Base-by-base conservation (phyloP, 2,329 filamentous ascomycete species). In the Curvularia spicifera region DNA sequence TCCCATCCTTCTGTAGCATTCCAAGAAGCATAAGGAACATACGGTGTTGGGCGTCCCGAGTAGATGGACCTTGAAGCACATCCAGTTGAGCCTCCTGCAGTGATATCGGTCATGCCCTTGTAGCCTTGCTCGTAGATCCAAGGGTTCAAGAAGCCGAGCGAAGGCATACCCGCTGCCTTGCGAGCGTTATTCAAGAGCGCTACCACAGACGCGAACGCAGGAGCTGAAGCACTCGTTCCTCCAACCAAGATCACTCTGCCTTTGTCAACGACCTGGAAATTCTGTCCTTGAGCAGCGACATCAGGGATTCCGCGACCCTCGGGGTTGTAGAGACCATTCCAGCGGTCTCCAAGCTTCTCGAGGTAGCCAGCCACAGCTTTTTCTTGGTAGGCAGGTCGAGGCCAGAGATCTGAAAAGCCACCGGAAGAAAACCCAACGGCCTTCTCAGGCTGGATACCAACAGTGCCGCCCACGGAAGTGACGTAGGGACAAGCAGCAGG, bases 1-100 rank as follows among this genome's bases (percentile, higher is more conserved):
- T 84, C 81, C 82, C 82, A 83, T 2, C 80, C 81, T 29, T 69
- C 60, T 0, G 79, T 82, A 22, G 82, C 82, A 69, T 83, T 82
- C 81, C 81, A 84, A 39, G 78, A 77, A 1, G 82, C 82, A 65
- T 78, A 75, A 2, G 76, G 78, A 5, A 84, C 77, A 48, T 65
- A 65, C 1, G 76, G 78, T 29, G 81, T 74, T 0, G 59, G 31
- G 4, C 78, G 63, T 3, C 77, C 77, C 13, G 73, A 71, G 48
- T 74, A 76, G 12, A 78, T 78, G 20, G 73, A 70, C 1, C 68
- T 65, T 0, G 79, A 78, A 4, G 68, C 72, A 65, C 82, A 84
- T 20, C 82, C 82, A 5, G 61, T 70, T 1, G 81, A 83, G 9
- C 78, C 78, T 28, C 81, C 82, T 29, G 78, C 65, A 12, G 79